phyloP scores from a whole-genome alignment of 2,329 filamentous ascomycete species.

The Penicillium janthinellum region DNA sequence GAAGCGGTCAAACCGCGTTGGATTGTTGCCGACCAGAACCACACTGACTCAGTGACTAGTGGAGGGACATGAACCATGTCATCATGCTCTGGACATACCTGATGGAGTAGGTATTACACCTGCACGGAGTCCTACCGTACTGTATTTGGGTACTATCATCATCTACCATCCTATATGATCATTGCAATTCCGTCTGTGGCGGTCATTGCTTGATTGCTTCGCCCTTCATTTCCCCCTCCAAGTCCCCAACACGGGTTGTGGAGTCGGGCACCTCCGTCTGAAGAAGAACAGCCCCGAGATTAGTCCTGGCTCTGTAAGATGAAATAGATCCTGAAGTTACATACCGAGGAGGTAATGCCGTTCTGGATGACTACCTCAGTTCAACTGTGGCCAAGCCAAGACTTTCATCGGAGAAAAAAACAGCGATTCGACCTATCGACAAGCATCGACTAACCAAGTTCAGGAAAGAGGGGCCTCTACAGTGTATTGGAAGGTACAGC shows the following conservation, averaged over 20 bases:
- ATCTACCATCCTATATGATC: too few relatives aligned
- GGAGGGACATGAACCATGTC: too few relatives aligned
- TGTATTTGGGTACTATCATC: too few relatives aligned
- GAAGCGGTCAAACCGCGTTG: conserved; percentile 19
- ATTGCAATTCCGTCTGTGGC: neutral
- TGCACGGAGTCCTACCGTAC: too few relatives aligned
- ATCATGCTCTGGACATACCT: too few relatives aligned
- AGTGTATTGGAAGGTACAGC: too few relatives aligned
- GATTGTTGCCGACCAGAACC: too few relatives aligned
- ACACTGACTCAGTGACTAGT: too few relatives aligned
- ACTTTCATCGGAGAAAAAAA: too few relatives aligned
- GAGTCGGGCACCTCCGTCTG: neutral
- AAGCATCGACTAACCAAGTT: conserved; percentile 7
- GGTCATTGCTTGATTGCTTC: conserved; percentile 1
- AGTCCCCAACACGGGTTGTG: neutral
- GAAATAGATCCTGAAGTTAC: neutral
- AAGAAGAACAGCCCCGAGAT: neutral
- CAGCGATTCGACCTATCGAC: neutral
- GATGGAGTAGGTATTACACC: too few relatives aligned
- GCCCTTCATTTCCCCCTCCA: conserved; percentile 2
- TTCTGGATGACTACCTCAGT: too few relatives aligned
- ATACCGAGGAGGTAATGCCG: neutral
- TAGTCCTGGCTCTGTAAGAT: neutral
- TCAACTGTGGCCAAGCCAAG: too few relatives aligned
- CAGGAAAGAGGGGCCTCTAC: conserved; percentile 13